Percentiles rank a stretch among this genome's conserved stretches.
Evolutionary conservation across 441 rosid species (phyloP).

Genomic region (Pelargonium myrrhifolium): DNA sequence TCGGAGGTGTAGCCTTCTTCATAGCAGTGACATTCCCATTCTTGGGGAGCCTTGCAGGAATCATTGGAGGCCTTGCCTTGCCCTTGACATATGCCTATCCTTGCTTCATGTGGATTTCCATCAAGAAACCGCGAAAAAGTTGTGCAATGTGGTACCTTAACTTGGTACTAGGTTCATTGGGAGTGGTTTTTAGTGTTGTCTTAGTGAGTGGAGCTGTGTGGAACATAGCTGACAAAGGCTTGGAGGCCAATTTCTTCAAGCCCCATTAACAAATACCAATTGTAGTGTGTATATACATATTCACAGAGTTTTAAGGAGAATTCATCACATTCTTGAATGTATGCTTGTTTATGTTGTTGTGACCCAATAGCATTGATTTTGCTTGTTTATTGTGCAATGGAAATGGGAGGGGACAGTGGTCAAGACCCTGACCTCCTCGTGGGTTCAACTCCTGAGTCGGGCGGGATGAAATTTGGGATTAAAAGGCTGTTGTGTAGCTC

Average conservation of each 20-base stretch:
- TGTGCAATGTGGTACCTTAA: constrained; percentile 35
- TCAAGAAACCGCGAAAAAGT: constrained; percentile 17
- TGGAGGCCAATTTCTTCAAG: constrained; percentile 41
- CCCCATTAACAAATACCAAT: constrained; percentile 21
- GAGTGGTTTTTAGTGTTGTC: constrained; percentile 24
- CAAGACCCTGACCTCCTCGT: too few species aligned
- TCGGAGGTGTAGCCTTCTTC: constrained; percentile 39
- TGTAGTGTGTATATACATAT: background rate
- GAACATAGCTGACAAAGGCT: constrained; percentile 34
- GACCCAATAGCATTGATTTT: too few species aligned
- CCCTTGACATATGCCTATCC: constrained; percentile 44
- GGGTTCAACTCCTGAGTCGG: too few species aligned
- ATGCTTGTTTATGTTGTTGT: too few species aligned
- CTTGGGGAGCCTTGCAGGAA: constrained; percentile 32
- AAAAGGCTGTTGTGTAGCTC: too few species aligned
- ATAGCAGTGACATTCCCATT: constrained; percentile 44
- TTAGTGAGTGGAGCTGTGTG: constrained; percentile 34
- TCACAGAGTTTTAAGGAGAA: too few species aligned
- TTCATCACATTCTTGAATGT: too few species aligned
- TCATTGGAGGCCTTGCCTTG: constrained; percentile 41
- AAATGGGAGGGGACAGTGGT: too few species aligned
- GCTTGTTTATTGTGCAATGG: too few species aligned
- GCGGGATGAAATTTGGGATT: too few species aligned
- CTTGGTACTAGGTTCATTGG: constrained; percentile 37
- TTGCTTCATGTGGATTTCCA: constrained; percentile 49